Base-by-base conservation (phyloP, 2,329 filamentous ascomycete species). In the Macrophomina phaseolina region DNA sequence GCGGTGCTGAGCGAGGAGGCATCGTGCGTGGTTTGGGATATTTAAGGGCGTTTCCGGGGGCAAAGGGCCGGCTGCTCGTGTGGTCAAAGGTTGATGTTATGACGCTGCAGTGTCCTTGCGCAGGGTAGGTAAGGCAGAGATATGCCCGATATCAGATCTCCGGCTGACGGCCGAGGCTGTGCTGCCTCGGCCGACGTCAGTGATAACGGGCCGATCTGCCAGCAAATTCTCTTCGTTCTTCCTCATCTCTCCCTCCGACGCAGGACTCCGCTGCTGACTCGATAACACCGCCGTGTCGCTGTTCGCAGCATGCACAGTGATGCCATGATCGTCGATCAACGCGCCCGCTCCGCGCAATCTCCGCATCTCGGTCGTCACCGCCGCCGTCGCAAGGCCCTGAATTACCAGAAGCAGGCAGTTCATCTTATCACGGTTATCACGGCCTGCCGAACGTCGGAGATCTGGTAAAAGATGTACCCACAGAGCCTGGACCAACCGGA, bases 101-200 rank as follows among this genome's bases (percentile, higher is more conserved):
- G 56, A 30, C 30, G 38, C 5, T 42, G 56, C 9, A 60, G 34
- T 42, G n/a, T 30, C 53, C 23, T 34, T 46, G 30, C 16, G 42
- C 34, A 36, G n/a, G 23, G 48, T 7, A 38, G 11, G 36, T 7
- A 38, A 38, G 36, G 7, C 46, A 64, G 46, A 53, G 60, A 12
- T 12, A 58, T 58, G 36, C 45, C 55, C 55, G 55, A 16, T 58
- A 58, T 58, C 55, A 58, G 55, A 58, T 58, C 55, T 58, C 55
- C 55, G 38, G 55, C 38, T 42, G 18, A 23, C 55, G n/a, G 1
- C 55, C 52, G 52, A 56, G 14, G 40, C 40, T 14, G 23, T 3
- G 3, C 23, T 2, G 52, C 55, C 14, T 42, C 23, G 38, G 55
- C 14, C 38, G 23, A 36, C 7, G 16, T 30, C 4, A 40, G 38